These are phyloP conservation scores for Kazachstania africana DNA, from an alignment of 805 yeast genomes.

Conservation along the genomic window DNA sequence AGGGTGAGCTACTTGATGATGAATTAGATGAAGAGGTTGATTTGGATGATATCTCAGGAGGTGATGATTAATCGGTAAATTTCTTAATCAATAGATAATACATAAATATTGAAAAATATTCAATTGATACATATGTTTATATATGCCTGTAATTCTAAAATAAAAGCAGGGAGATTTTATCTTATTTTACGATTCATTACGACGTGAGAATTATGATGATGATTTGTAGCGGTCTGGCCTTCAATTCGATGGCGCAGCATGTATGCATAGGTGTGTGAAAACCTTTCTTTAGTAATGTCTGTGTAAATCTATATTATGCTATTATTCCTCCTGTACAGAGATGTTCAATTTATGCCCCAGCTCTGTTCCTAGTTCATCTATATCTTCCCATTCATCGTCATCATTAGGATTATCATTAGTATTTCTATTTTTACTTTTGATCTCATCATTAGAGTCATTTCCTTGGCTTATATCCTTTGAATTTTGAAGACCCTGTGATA, in stretches of 20 bases:
- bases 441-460: constrained; percentile 14
- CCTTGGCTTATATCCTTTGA: constrained; percentile 5
- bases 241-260: too few species aligned
- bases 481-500: constrained; percentile 18
- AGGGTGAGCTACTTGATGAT: constrained; percentile 30
- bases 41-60: constrained; percentile 7
- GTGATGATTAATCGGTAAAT: constrained; percentile 1
- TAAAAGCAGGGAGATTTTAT: too few species aligned
- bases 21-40: constrained; percentile 24
- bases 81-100: too few species aligned
- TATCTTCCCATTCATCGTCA: constrained; percentile 28
- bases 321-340: too few species aligned
- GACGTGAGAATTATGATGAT: too few species aligned
- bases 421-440: constrained; percentile 15
- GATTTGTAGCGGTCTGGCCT: too few species aligned
- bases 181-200: too few species aligned
- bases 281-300: too few species aligned
- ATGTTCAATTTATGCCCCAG: constrained; percentile 14
- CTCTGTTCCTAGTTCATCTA: constrained; percentile 30
- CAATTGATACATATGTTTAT: too few species aligned
- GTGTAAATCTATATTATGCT: too few species aligned
- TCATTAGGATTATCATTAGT: constrained; percentile 11
- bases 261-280: too few species aligned
- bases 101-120: background rate
- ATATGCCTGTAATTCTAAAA: too few species aligned